Evolutionary conservation across 2,329 filamentous ascomycete genomes (phyloP), one percentile per base, ranked within the genome.

Genomic region (Albifimbria verrucaria): DNA sequence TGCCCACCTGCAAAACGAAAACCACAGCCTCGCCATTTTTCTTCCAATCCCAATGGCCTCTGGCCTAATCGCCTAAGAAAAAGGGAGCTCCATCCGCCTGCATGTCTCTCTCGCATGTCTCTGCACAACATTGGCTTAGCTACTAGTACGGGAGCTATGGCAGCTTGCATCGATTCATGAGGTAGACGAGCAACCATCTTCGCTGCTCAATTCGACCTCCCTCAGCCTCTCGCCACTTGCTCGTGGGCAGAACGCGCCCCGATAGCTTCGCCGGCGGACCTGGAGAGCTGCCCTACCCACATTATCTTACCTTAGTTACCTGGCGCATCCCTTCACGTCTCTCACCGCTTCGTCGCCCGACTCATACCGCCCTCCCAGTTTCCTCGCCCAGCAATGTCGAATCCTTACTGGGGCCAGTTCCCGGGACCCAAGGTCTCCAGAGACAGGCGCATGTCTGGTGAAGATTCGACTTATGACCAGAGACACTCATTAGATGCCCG

Each of bases 361-460:
- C 17, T 42, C 20, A 24, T 24, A 22, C 56, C 53, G 39, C 39
- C 26, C 26, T 51, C 49, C 54, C 62, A n/a, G n/a, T n/a, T n/a
- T n/a, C n/a, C n/a, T n/a, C n/a, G n/a, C n/a, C n/a, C n/a, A n/a
- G 63, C 65, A 67, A 80, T 79, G 76, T 70, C 77, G 51, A 61
- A 77, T 54, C 77, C 79, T 39, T 85, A 84, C 71, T 84, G 81
- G 81, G 81, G 81, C 66, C 70, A 81, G 64, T 72, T 85, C 57
- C 81, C 82, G 55, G 68, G 74, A 56, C 70, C 78, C 49, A 78
- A 76, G 60, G 64, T 73, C 60, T 57, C 65, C 61, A 68, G 63
- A 50, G 60, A 64, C 56, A 73, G 73, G 59, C 72, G 73, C 63
- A 64, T 61, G 56, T 65, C 66, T 59, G 58, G 64, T 57, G 62